Evolutionary conservation across 306 rosid genomes (phyloP).

Genomic region (Acacia melanoxylon): DNA sequence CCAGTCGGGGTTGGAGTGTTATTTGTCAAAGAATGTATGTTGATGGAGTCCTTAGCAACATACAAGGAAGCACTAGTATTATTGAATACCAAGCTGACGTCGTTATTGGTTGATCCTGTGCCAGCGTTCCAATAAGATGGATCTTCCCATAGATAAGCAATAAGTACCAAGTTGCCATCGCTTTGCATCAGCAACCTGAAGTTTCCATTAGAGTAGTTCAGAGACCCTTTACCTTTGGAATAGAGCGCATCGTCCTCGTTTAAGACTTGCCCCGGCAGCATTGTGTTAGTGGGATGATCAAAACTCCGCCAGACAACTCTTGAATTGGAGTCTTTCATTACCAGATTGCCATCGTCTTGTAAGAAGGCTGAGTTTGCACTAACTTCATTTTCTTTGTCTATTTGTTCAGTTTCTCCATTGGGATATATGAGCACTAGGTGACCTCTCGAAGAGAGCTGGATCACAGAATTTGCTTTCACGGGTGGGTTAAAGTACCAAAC

Average conservation of each 20-base stretch:
- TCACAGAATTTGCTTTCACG: conserved; percentile 20
- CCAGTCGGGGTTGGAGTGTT: conserved; percentile 19
- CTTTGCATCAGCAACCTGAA: conserved; percentile 25
- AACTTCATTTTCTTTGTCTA: conserved; percentile 5
- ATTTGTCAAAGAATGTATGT: background rate
- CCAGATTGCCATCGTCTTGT: conserved; percentile 34
- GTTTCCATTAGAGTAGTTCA: conserved; percentile 32
- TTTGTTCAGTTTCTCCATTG: background rate
- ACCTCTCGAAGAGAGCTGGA: conserved; percentile 30
- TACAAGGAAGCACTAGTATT: conserved; percentile 7
- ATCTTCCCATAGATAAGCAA: conserved; percentile 24
- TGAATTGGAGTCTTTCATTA: background rate
- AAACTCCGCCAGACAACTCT: conserved; percentile 28
- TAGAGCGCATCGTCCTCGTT: background rate
- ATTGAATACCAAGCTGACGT: conserved; percentile 25
- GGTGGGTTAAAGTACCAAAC: conserved; percentile 38
- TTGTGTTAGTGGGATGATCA: conserved; percentile 21
- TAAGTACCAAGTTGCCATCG: conserved; percentile 30
- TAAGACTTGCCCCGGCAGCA: conserved; percentile 28
- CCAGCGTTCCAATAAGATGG: conserved; percentile 33
- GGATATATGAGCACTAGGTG: conserved; percentile 22
- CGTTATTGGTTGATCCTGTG: background rate
- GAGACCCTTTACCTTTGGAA: conserved; percentile 30
- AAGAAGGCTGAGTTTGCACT: conserved; percentile 17
- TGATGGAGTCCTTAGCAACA: background rate